These are phyloP conservation scores for Xylariaceae sp. DNA, from an alignment of 2,329 filamentous ascomycete genomes.

Conservation along the genomic window DNA sequence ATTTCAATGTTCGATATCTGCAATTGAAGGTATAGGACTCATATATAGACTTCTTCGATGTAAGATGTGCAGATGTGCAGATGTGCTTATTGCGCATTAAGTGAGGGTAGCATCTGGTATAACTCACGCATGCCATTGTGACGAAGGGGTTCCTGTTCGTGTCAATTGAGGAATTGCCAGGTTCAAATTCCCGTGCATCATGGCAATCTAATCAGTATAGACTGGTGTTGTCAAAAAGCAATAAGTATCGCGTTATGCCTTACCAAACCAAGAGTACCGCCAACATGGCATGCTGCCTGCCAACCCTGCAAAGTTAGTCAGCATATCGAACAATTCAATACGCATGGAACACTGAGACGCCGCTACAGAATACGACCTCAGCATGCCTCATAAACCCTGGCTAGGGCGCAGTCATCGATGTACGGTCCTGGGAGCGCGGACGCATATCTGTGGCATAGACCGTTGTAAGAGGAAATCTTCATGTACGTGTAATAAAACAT, in stretches of 20 bases:
- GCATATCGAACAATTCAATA: constrained; percentile 31
- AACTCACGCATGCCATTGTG: not conserved
- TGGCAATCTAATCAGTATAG: constrained; percentile 31
- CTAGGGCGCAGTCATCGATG: not conserved
- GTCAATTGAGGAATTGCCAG: constrained; percentile 30
- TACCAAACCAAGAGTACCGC: not conserved
- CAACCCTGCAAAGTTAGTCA: constrained; percentile 28
- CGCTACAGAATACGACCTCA: constrained; percentile 27
- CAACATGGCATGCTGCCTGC: constrained; percentile 30
- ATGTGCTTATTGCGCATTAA: not conserved
- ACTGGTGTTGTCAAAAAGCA: not conserved
- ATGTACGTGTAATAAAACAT: constrained; percentile 23
- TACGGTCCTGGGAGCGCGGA: not conserved
- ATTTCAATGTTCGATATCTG: not conserved
- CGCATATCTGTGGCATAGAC: too few relatives aligned
- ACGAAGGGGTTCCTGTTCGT: constrained; percentile 28
- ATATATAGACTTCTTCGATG: not conserved
- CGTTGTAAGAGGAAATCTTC: constrained; percentile 22
- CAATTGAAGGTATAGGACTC: not conserved
- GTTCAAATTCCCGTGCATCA: constrained; percentile 30
- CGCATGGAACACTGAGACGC: constrained; percentile 31
- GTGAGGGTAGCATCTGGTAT: not conserved
- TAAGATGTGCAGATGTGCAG: too few relatives aligned
- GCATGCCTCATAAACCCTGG: not conserved
- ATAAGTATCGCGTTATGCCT: not conserved